phyloP scores from a whole-genome alignment of 2,329 filamentous ascomycete species.

The Sclerotinia subarctica region DNA sequence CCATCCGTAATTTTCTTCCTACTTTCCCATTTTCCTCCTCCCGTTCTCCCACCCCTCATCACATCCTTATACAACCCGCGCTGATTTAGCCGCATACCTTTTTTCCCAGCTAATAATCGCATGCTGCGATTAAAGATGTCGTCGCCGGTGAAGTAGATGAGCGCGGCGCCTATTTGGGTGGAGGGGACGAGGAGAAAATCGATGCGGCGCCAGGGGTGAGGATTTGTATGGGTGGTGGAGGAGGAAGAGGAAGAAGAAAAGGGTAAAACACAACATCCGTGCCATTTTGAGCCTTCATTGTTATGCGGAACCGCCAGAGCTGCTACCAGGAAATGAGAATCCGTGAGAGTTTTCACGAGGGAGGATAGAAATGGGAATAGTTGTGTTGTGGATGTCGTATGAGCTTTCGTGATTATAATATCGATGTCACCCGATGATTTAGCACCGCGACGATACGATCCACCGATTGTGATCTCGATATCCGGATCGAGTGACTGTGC shows the following conservation, averaged over 20 bases:
- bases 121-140: constrained; percentile 92
- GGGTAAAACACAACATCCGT: constrained; percentile 76
- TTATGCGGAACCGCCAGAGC: constrained; percentile 57
- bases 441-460: constrained; percentile 81
- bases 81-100: constrained; percentile 83
- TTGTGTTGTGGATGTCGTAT: constrained; percentile 51
- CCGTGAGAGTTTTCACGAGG: constrained; percentile 61
- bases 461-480: constrained; percentile 72
- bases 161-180: constrained; percentile 73
- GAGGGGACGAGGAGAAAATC: constrained; percentile 82
- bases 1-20: constrained; percentile 64
- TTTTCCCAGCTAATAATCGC: constrained; percentile 73
- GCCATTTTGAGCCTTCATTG: constrained; percentile 71
- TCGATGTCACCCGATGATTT: constrained; percentile 78
- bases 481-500: constrained; percentile 58
- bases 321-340: constrained; percentile 63
- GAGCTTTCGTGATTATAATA: constrained; percentile 71
- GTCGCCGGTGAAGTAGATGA: constrained; percentile 95
- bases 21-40: constrained; percentile 41
- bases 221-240: constrained; percentile 31
- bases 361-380: constrained; percentile 60
- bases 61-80: constrained; percentile 72
- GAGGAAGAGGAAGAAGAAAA: constrained; percentile 39
- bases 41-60: constrained; percentile 50
- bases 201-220: constrained; percentile 67